phyloP scores from a whole-genome alignment of 2,329 filamentous ascomycete species.

The Xylaria digitata region DNA sequence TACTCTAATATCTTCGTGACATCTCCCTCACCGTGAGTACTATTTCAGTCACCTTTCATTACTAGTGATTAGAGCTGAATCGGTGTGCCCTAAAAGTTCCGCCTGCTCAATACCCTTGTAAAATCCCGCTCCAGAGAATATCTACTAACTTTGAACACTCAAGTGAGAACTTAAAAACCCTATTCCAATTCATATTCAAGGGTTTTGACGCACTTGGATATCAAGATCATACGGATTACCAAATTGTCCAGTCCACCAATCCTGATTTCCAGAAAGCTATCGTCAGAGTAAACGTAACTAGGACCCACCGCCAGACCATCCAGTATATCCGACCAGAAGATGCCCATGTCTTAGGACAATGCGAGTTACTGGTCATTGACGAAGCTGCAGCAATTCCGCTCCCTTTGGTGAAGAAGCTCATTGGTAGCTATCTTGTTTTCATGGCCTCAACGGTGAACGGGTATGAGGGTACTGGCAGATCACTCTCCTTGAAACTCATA shows the following conservation, averaged over 20 bases:
- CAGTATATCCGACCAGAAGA: slow-evolving; percentile 99
- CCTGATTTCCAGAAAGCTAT: slow-evolving; percentile 99
- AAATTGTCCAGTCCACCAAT: slow-evolving; percentile 97
- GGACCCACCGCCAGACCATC: slow-evolving; percentile 95
- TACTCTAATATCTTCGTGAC: slow-evolving; percentile 99
- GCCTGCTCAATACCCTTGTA: not conserved
- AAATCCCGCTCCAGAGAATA: not conserved
- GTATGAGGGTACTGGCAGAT: slow-evolving; percentile 96
- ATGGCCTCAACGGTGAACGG: slow-evolving; percentile 99
- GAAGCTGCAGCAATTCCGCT: slow-evolving; percentile 97
- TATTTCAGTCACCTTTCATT: not conserved
- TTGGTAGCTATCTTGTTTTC: slow-evolving; percentile 97
- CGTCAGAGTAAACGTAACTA: slow-evolving; percentile 94
- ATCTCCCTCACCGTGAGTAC: slow-evolving; percentile 54
- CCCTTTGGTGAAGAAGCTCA: slow-evolving; percentile 89
- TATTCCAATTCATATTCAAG: slow-evolving; percentile 99
- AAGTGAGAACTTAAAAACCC: slow-evolving; percentile 91
- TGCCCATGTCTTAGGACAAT: slow-evolving; percentile 92
- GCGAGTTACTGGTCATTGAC: slow-evolving; percentile 94
- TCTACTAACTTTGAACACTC: slow-evolving; percentile 4
- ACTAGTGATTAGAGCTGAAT: slow-evolving; percentile 65
- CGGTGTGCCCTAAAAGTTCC: slow-evolving; percentile 60
- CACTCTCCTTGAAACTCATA: slow-evolving; percentile 93
- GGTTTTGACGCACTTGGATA: slow-evolving; percentile 96
- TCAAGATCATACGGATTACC: slow-evolving; percentile 95